These are phyloP conservation scores for Mucor saturninus DNA, from an alignment of 371 early-diverging fungal species.

Conservation along the genomic window DNA sequence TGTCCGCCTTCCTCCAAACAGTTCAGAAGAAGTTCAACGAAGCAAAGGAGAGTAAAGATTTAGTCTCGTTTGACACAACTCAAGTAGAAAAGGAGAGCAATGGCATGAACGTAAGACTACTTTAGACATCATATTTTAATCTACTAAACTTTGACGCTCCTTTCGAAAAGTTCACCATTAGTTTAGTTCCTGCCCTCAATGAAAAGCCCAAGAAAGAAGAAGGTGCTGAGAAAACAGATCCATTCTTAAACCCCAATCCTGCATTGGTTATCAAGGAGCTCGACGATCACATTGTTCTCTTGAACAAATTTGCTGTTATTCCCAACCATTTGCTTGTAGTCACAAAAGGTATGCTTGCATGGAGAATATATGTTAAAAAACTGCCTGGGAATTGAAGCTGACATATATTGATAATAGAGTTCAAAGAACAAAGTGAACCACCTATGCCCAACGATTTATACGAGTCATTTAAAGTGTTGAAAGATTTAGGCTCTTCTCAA, in stretches of 20 bases:
- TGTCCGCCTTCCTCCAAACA: constrained; percentile 17
- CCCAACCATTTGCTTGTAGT: constrained; percentile 71
- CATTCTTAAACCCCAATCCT: constrained; percentile 73
- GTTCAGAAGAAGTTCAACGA: constrained; percentile 35
- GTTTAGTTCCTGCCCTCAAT: constrained; percentile 29
- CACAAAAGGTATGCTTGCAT: constrained; percentile 67
- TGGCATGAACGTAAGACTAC: constrained; percentile 35
- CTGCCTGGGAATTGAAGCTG: neutral
- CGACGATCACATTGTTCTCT: constrained; percentile 61
- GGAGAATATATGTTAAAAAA: neutral
- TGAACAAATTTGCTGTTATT: constrained; percentile 80
- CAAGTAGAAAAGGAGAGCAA: constrained; percentile 16
- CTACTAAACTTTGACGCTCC: neutral
- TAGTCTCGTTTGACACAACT: constrained; percentile 35
- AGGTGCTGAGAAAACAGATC: constrained; percentile 51
- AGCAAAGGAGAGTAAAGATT: constrained; percentile 34
- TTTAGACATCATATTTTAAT: neutral
- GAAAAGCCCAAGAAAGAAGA: constrained; percentile 29
- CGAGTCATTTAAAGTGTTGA: constrained; percentile 59
- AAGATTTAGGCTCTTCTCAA: constrained; percentile 36
- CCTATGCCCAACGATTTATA: constrained; percentile 63
- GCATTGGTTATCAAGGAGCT: constrained; percentile 61
- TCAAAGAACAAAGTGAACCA: constrained; percentile 66
- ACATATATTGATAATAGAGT: constrained; percentile 46
- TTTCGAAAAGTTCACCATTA: constrained; percentile 14